These are phyloP conservation scores for Cladochytrium replicatum DNA, from an alignment of 192 early-diverging fungal species.

Conservation along the genomic window DNA sequence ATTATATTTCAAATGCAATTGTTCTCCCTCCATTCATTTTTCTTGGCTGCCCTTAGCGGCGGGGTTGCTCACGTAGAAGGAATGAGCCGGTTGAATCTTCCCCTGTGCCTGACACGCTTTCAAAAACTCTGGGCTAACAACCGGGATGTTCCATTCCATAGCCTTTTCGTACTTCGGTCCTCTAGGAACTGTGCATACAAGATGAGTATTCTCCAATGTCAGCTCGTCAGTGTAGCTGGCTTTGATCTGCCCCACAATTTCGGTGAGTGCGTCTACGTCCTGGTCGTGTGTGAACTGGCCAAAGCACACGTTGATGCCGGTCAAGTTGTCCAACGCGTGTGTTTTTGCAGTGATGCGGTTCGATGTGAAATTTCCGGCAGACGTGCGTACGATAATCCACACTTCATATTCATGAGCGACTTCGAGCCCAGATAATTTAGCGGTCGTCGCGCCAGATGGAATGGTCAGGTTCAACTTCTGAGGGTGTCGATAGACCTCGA, in stretches of 20 bases:
- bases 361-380: slow-evolving; percentile 72
- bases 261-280: slow-evolving; percentile 67
- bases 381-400: slow-evolving; percentile 81
- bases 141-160: slow-evolving; percentile 80
- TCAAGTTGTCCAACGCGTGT: slow-evolving; percentile 92
- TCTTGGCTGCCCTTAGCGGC: no score
- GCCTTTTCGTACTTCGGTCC: slow-evolving; percentile 85
- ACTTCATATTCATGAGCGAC: slow-evolving; percentile 86
- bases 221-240: slow-evolving; percentile 81
- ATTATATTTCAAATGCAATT: no score
- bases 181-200: slow-evolving; percentile 73
- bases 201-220: slow-evolving; percentile 80
- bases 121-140: slow-evolving; percentile 93
- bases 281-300: slow-evolving; percentile 71
- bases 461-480: slow-evolving; percentile 60
- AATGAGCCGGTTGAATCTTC: slow-evolving; percentile 64
- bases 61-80: slow-evolving; percentile 50
- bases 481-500: slow-evolving; percentile 88
- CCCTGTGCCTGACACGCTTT: slow-evolving; percentile 80
- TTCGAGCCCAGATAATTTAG: slow-evolving; percentile 84
- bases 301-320: slow-evolving; percentile 94
- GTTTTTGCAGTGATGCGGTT: slow-evolving; percentile 70
- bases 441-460: slow-evolving; percentile 29
- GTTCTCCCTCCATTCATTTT: no score
- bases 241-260: slow-evolving; percentile 66